Conservation (phyloP, 768 basidiomycete genomes). For the Termitomyces titanicus region DNA sequence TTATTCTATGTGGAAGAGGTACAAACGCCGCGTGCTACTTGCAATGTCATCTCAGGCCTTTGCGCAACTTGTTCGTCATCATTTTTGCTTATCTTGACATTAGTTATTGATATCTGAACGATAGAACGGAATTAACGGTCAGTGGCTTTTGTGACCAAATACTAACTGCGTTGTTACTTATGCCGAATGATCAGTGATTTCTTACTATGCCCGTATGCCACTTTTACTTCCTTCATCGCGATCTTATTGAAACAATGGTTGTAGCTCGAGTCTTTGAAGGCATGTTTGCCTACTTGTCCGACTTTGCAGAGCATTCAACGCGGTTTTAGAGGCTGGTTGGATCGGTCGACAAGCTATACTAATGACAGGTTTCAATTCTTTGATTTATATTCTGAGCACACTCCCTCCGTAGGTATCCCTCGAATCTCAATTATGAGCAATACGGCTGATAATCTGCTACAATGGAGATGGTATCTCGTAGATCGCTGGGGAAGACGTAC, state of each 20-base stretch:
- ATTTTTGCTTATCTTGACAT: neutral
- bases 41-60: conserved; percentile 97
- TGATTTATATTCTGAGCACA: conserved; percentile 67
- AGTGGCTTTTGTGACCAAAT: conserved; percentile 15
- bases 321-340: conserved; percentile 73
- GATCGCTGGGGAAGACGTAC: conserved; percentile 80
- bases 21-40: conserved; percentile 82
- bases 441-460: conserved; percentile 4
- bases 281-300: conserved; percentile 24
- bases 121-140: conserved; percentile 94
- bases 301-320: neutral
- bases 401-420: conserved; percentile 60
- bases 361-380: conserved; percentile 85
- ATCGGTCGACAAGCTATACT: conserved; percentile 80
- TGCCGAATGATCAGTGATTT: conserved; percentile 61
- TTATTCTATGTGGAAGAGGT: conserved; percentile 78
- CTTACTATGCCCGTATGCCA: conserved; percentile 86
- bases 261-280: conserved; percentile 90
- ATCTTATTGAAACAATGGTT: neutral
- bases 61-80: conserved; percentile 76
- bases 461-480: conserved; percentile 79
- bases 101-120: neutral
- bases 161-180: conserved; percentile 1
- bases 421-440: neutral
- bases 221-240: neutral